These are phyloP conservation scores for Strobilomyces echinocephalus DNA, from an alignment of 768 basidiomycete genomes.

Conservation along the genomic window DNA sequence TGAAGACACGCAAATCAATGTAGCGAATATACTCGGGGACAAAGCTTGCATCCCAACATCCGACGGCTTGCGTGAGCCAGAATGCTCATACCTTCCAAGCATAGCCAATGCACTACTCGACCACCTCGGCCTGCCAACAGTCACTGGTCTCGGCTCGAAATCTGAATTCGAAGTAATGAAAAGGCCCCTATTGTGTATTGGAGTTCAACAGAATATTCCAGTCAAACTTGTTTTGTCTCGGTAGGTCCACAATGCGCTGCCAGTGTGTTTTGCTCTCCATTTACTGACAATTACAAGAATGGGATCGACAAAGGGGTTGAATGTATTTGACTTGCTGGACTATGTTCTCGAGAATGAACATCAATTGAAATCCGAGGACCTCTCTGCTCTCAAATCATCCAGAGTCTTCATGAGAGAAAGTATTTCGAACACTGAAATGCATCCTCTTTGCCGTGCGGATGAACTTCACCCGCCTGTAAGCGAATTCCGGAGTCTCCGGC, in stretches of 20 bases:
- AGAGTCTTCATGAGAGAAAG: no score
- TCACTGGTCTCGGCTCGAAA: constrained; percentile 42
- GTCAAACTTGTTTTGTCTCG: no score
- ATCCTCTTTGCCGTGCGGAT: neutral
- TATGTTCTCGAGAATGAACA: no score
- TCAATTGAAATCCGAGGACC: no score
- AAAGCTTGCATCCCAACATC: neutral
- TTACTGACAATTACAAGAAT: no score
- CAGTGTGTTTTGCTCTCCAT: no score
- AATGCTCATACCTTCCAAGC: constrained; percentile 63
- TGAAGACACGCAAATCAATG: constrained; percentile 16
- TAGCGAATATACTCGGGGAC: constrained; percentile 12
- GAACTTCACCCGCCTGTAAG: neutral
- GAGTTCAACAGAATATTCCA: no score
- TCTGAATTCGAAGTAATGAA: neutral
- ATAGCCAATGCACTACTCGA: constrained; percentile 60
- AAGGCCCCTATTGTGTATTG: no score
- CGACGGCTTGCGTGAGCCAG: neutral
- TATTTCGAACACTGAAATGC: neutral
- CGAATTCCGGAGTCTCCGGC: neutral
- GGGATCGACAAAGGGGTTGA: no score
- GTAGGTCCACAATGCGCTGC: no score
- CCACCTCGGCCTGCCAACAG: constrained; percentile 58
- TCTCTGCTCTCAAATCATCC: no score
- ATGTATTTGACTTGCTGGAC: no score